These are phyloP conservation scores for Gossypium herbaceum DNA, from an alignment of 345 rosid species.

Conservation along the genomic window DNA sequence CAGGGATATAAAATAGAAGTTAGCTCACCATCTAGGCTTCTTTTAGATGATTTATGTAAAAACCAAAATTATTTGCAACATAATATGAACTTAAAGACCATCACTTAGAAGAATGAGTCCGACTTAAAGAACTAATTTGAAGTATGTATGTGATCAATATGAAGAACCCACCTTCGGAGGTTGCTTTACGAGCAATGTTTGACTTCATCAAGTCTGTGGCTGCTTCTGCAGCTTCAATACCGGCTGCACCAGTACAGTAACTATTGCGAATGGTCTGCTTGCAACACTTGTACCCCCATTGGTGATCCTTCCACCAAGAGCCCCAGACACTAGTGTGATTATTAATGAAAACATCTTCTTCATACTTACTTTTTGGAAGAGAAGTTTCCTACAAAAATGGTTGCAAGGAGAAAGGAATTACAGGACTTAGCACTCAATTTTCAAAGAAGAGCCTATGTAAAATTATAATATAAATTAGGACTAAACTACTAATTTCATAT, in stretches of 20 bases:
- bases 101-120: neutral
- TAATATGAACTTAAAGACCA: neutral
- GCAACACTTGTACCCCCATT: constrained; percentile 85
- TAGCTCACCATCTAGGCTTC: neutral
- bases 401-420: neutral
- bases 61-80: neutral
- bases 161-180: constrained; percentile 39
- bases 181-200: constrained; percentile 55
- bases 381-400: constrained; percentile 33
- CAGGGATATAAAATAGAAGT: neutral
- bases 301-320: constrained; percentile 93
- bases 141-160: neutral
- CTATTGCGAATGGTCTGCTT: constrained; percentile 67
- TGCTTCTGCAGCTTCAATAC: constrained; percentile 80
- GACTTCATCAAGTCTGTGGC: constrained; percentile 63
- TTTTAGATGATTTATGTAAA: neutral
- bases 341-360: constrained; percentile 49
- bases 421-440: neutral
- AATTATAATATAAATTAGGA: neutral
- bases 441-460: neutral
- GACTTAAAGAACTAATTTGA: neutral
- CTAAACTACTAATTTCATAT: neutral
- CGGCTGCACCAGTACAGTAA: constrained; percentile 76
- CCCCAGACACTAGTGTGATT: constrained; percentile 84
- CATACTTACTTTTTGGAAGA: constrained; percentile 64